Evolutionary conservation across 805 yeast species (phyloP).

Genomic region (Metschnikowia matae): DNA sequence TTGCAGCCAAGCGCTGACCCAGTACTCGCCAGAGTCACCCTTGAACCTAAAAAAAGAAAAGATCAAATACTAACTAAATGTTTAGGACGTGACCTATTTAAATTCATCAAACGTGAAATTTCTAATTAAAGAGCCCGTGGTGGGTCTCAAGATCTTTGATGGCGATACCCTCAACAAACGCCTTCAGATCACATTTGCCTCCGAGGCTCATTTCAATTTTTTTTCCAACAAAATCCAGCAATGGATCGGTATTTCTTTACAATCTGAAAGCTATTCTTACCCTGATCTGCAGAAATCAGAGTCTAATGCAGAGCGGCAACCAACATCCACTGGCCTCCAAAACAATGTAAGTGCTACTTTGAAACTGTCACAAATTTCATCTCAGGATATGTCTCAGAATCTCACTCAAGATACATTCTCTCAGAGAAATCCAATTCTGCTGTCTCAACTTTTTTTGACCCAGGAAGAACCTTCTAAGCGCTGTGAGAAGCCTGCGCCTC

Average conservation of each 20-base stretch:
- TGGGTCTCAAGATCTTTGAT: conserved; percentile 18
- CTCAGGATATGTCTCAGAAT: not conserved
- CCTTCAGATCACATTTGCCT: conserved; percentile 16
- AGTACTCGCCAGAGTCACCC: not conserved
- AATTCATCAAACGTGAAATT: conserved; percentile 14
- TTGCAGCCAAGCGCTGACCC: not conserved
- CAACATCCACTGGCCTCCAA: not conserved
- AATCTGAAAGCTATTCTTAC: conserved; percentile 1
- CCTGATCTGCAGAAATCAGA: conserved; percentile 7
- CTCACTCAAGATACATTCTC: not conserved
- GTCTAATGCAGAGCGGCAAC: not conserved
- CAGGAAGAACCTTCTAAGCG: not conserved
- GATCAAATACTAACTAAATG: conserved; percentile 4
- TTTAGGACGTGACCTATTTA: conserved; percentile 14
- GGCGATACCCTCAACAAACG: conserved; percentile 17
- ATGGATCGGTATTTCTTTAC: conserved; percentile 14
- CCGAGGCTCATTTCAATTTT: conserved; percentile 16
- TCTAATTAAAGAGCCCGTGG: conserved; percentile 15
- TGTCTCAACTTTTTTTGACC: not conserved
- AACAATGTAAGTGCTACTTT: not conserved
- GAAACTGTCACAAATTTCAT: conserved; percentile 8
- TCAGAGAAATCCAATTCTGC: not conserved
- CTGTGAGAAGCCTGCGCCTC: not conserved
- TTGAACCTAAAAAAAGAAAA: not conserved
- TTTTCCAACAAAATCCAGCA: conserved; percentile 14